Percentiles rank a stretch among this genome's conserved stretches.
phyloP scores from a whole-genome alignment of 2,329 filamentous ascomycete species.

The Phyllosticta citriasiana region DNA sequence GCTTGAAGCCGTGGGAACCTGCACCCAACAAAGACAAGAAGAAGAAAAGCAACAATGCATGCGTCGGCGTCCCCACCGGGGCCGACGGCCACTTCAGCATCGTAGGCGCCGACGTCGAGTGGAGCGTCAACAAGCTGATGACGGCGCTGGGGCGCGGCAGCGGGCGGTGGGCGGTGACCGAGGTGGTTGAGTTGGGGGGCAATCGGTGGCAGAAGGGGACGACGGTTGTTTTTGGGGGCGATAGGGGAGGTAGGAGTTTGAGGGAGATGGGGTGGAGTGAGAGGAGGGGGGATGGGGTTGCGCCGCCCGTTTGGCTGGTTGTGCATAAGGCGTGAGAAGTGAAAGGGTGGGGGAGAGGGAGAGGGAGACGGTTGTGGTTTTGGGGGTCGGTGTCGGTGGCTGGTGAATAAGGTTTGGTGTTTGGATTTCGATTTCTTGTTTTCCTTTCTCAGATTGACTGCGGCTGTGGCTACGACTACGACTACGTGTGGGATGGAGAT shows the following conservation, averaged over 20 bases:
- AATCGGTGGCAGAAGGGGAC: constrained; percentile 11
- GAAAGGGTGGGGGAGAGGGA: too few relatives aligned
- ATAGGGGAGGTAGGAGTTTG: neutral
- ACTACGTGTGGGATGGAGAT: too few relatives aligned
- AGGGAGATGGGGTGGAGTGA: constrained; percentile 4
- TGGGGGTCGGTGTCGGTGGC: too few relatives aligned
- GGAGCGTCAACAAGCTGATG: constrained; percentile 9
- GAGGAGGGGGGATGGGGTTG: neutral
- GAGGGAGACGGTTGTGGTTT: too few relatives aligned
- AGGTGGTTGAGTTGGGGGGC: constrained; percentile 10
- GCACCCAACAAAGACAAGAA: neutral
- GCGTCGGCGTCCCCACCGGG: neutral
- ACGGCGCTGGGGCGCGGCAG: constrained; percentile 4
- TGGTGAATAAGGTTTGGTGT: too few relatives aligned
- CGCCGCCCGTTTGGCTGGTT: constrained; percentile 8
- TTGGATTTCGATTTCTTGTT: too few relatives aligned
- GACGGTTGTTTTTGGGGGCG: neutral
- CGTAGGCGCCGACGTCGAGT: constrained; percentile 3
- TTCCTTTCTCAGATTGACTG: too few relatives aligned
- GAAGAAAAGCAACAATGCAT: neutral
- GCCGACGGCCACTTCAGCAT: neutral
- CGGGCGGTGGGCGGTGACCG: constrained; percentile 8
- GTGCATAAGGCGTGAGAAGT: constrained; percentile 1
- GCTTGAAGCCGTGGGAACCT: constrained; percentile 1
- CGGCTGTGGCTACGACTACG: too few relatives aligned